Conservation (phyloP, 495 filamentous ascomycete species). For the Neurospora tetrasperma region DNA sequence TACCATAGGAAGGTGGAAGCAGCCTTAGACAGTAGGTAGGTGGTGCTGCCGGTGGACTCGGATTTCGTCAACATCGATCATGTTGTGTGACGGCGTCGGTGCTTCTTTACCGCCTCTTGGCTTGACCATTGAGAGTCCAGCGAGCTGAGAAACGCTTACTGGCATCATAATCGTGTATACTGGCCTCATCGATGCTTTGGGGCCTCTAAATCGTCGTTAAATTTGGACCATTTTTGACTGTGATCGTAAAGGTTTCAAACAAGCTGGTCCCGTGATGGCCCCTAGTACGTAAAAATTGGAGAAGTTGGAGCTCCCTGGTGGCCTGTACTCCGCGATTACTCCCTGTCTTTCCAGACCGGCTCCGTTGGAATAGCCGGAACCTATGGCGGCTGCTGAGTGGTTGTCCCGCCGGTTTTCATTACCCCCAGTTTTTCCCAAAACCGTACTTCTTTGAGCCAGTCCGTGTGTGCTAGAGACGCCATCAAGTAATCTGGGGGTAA, state of each 20-base stretch:
- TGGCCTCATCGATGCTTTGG: conserved; percentile 10
- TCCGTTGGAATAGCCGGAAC: conserved; percentile 7
- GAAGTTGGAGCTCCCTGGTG: not conserved
- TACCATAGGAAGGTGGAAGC: not conserved
- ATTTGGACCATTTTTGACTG: conserved; percentile 9
- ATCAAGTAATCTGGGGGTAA: conserved; percentile 36
- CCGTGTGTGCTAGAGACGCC: conserved; percentile 9
- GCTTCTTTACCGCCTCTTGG: conserved; percentile 16
- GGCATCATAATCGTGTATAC: conserved; percentile 11
- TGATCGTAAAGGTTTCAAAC: conserved; percentile 3
- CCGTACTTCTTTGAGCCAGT: not conserved
- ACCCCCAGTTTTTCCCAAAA: conserved; percentile 15
- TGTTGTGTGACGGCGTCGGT: not conserved
- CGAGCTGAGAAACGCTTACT: conserved; percentile 1
- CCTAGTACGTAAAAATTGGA: conserved; percentile 21
- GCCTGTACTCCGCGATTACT: not conserved
- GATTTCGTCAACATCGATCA: not conserved
- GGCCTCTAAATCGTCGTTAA: conserved; percentile 4
- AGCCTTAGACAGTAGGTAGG: not conserved
- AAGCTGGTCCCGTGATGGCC: conserved; percentile 20
- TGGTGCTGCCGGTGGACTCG: not conserved
- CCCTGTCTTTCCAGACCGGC: not conserved
- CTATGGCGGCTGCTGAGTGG: conserved; percentile 7
- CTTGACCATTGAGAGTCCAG: not conserved
- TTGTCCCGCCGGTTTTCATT: conserved; percentile 16